These are phyloP conservation scores for Malassezia pachydermatis DNA, from an alignment of 1,284 basidiomycete genomes.

Conservation along the genomic window DNA sequence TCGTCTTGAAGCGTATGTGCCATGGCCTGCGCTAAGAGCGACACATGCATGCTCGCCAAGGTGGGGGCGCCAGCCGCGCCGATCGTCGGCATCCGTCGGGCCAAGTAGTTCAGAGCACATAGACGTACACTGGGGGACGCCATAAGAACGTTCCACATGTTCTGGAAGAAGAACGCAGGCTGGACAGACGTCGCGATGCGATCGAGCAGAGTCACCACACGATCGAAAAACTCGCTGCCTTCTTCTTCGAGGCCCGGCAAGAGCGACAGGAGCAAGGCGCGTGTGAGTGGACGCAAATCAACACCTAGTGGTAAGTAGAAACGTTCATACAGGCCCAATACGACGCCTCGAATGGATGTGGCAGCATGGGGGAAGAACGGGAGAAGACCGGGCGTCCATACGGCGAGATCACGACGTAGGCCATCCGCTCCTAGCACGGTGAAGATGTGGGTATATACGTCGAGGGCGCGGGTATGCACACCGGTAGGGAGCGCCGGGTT, in stretches of 20 bases:
- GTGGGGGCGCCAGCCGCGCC: slow-evolving; percentile 17
- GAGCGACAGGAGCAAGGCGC: slow-evolving; percentile 82
- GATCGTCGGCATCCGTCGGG: slow-evolving; percentile 60
- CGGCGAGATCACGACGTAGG: slow-evolving; percentile 69
- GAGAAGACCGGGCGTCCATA: slow-evolving; percentile 93
- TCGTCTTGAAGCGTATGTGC: slow-evolving; percentile 72
- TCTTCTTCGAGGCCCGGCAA: slow-evolving; percentile 56
- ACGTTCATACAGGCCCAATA: slow-evolving; percentile 34
- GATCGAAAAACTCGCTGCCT: slow-evolving; percentile 65
- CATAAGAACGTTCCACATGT: slow-evolving; percentile 83
- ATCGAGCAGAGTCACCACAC: slow-evolving; percentile 73
- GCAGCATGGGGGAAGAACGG: slow-evolving; percentile 98
- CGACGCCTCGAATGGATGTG: slow-evolving; percentile 56
- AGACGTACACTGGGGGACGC: slow-evolving; percentile 77
- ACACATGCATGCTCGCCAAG: slow-evolving; percentile 62
- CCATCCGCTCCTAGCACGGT: slow-evolving; percentile 79
- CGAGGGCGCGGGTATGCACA: slow-evolving; percentile 88
- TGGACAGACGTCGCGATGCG: slow-evolving; percentile 60
- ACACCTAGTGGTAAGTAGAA: slow-evolving; percentile 71
- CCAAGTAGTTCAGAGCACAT: slow-evolving; percentile 75
- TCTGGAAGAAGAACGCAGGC: slow-evolving; percentile 82
- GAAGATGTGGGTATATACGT: slow-evolving; percentile 87
- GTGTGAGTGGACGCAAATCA: slow-evolving; percentile 75
- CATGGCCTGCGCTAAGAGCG: slow-evolving; percentile 83
- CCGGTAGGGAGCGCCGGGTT: slow-evolving; percentile 93